Evolutionary conservation across 345 rosid genomes (phyloP).

Genomic region (Arabis alpina): DNA sequence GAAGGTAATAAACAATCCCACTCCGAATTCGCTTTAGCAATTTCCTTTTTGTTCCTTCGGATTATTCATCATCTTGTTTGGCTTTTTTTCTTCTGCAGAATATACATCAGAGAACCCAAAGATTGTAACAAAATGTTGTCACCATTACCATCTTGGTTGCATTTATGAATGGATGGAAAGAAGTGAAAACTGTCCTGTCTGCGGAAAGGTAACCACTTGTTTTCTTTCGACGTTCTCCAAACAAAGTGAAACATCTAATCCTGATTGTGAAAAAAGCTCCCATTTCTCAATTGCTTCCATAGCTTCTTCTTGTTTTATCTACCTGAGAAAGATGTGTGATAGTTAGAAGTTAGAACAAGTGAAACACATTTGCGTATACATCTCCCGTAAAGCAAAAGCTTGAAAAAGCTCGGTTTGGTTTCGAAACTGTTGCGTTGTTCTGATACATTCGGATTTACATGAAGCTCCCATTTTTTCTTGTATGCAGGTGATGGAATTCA

Average conservation of each 20-base stretch:
- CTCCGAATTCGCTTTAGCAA: background rate
- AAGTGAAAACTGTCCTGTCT: slow-evolving; percentile 96
- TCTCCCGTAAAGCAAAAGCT: background rate
- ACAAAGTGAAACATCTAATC: too few species aligned
- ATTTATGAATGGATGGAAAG: slow-evolving; percentile 99
- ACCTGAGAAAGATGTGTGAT: slow-evolving; percentile 14
- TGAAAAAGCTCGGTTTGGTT: background rate
- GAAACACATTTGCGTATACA: background rate
- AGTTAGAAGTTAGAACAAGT: slow-evolving; percentile 22
- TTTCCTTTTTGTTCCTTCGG: background rate
- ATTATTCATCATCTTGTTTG: slow-evolving; percentile 9
- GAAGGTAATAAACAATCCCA: slow-evolving; percentile 59
- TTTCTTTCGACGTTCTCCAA: background rate
- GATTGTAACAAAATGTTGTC: slow-evolving; percentile 87
- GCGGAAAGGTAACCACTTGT: slow-evolving; percentile 78
- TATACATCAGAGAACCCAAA: slow-evolving; percentile 93
- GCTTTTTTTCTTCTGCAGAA: slow-evolving; percentile 52
- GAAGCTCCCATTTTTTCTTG: slow-evolving; percentile 1
- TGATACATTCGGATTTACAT: background rate
- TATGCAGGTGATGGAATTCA: slow-evolving; percentile 47
- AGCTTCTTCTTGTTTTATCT: slow-evolving; percentile 17
- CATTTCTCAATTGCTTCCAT: slow-evolving; percentile 3
- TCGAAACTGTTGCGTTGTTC: background rate
- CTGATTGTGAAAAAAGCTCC: too few species aligned
- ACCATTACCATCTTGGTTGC: slow-evolving; percentile 98